phyloP scores from a whole-genome alignment of 225 moss, liverwort and hornwort genomes.

The Pseudisothecium myosuroides region DNA sequence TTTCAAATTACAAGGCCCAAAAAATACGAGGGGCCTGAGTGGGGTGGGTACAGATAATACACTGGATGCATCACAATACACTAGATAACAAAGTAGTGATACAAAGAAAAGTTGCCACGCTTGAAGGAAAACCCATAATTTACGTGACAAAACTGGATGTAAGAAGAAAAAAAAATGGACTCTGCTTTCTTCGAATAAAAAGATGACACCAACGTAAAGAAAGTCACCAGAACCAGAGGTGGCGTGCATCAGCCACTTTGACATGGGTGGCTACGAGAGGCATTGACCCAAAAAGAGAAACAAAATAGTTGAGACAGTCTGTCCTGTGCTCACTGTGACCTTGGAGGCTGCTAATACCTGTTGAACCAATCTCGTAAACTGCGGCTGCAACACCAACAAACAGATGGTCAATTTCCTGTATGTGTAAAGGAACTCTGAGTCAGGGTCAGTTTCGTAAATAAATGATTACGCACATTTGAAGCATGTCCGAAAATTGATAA shows the following conservation, averaged over 20 bases:
- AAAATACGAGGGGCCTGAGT: neutral
- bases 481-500: neutral
- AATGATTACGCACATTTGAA: neutral
- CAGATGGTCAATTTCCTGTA: neutral
- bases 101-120: constrained; percentile 3
- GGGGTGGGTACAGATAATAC: neutral
- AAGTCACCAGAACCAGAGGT: constrained; percentile 79
- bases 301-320: constrained; percentile 75
- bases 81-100: neutral
- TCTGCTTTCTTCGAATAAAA: neutral
- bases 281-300: constrained; percentile 67
- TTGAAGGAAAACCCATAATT: neutral
- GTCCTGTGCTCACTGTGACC: constrained; percentile 78
- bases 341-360: constrained; percentile 89
- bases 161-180: neutral
- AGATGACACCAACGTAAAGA: neutral
- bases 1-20: constrained; percentile 1
- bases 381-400: constrained; percentile 35
- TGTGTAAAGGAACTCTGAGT: too few species aligned
- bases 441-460: neutral
- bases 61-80: neutral
- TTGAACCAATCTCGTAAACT: constrained; percentile 83
- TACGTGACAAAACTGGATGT: neutral
- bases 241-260: constrained; percentile 71
- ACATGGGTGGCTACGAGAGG: constrained; percentile 71